phyloP scores from a whole-genome alignment of 2,329 filamentous ascomycete genomes.

The Ophiostoma angusticollis region DNA sequence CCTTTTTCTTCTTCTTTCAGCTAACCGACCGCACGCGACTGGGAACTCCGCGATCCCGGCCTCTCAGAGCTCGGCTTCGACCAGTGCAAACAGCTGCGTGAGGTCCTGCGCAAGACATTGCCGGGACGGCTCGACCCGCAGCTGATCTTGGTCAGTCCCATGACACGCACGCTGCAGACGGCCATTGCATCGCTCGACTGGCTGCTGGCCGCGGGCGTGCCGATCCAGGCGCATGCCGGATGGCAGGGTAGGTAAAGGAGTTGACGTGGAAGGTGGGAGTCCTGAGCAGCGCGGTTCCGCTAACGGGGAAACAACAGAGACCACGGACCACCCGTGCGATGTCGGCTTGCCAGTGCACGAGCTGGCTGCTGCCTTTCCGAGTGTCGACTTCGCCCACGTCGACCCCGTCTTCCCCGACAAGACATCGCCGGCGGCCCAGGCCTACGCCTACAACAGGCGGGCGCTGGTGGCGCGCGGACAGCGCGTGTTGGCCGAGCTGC shows the following conservation, averaged over 20 bases:
- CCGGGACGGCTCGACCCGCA: slow-evolving; percentile 32
- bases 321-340: slow-evolving; percentile 46
- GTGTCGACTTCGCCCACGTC: slow-evolving; percentile 41
- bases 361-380: slow-evolving; percentile 37
- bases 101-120: slow-evolving; percentile 29
- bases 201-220: slow-evolving; percentile 41
- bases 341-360: slow-evolving; percentile 36
- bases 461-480: slow-evolving; percentile 44
- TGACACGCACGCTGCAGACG: slow-evolving; percentile 54
- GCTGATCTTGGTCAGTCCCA: slow-evolving; percentile 49
- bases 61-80: slow-evolving; percentile 35
- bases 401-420: slow-evolving; percentile 53
- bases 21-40: slow-evolving; percentile 29
- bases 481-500: slow-evolving; percentile 35
- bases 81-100: slow-evolving; percentile 34
- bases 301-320: slow-evolving; percentile 18
- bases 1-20: neutral
- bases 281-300: neutral
- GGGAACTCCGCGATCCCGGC: slow-evolving; percentile 35
- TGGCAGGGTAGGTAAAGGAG: slow-evolving; percentile 43
- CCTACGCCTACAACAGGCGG: slow-evolving; percentile 39
- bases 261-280: neutral
- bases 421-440: slow-evolving; percentile 29
- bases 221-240: slow-evolving; percentile 42
- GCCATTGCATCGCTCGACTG: slow-evolving; percentile 44